phyloP scores from a whole-genome alignment of 805 yeast genomes.

The Cyberlindnera galapagoensis region DNA sequence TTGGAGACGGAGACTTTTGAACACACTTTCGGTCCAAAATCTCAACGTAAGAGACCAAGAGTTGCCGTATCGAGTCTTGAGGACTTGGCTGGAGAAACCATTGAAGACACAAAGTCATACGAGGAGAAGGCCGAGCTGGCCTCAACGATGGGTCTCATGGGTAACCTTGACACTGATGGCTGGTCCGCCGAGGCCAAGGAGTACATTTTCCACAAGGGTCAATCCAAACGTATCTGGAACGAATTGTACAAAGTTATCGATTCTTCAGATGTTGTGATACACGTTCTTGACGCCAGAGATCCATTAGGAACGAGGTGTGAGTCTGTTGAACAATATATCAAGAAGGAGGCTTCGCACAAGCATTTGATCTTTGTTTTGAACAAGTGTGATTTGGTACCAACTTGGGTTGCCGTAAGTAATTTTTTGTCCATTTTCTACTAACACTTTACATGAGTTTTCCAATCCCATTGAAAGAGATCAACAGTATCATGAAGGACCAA shows the following conservation, averaged over 20 bases:
- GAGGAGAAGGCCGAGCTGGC: constrained; percentile 74
- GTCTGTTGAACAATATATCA: constrained; percentile 87
- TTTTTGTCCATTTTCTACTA: constrained; percentile 18
- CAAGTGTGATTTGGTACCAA: constrained; percentile 97
- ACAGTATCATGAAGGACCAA: not conserved
- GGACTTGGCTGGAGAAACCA: constrained; percentile 62
- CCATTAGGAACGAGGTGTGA: constrained; percentile 95
- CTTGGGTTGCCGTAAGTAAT: constrained; percentile 97
- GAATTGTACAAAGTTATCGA: constrained; percentile 95
- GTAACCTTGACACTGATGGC: constrained; percentile 60
- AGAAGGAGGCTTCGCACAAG: constrained; percentile 92
- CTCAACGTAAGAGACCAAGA: constrained; percentile 88
- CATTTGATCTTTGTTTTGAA: constrained; percentile 91
- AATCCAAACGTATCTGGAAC: constrained; percentile 97
- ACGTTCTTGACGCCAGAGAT: constrained; percentile 95
- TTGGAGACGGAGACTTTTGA: constrained; percentile 83
- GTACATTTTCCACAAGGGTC: constrained; percentile 94
- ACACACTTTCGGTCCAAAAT: constrained; percentile 87
- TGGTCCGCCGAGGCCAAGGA: constrained; percentile 90
- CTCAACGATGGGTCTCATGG: constrained; percentile 77
- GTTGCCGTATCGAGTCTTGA: constrained; percentile 70
- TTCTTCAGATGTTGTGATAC: constrained; percentile 95
- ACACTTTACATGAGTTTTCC: constrained; percentile 2
- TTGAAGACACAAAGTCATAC: constrained; percentile 47
- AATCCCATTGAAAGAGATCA: not conserved